Evolutionary conservation across 192 early-diverging fungal genomes (phyloP).

Genomic region (Cladochytrium replicatum): DNA sequence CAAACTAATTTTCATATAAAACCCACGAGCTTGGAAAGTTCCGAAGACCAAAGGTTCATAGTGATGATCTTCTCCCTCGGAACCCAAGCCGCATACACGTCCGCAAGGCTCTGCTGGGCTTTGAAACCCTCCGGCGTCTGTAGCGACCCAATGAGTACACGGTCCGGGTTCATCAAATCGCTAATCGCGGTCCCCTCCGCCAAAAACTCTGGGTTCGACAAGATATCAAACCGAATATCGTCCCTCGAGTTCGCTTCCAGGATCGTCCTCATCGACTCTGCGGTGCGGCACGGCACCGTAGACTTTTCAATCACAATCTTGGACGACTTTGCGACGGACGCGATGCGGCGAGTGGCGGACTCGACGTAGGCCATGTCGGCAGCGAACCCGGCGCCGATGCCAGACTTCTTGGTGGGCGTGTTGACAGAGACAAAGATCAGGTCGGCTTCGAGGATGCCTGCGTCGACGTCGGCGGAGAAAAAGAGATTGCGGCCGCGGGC

Average conservation of each 20-base stretch:
- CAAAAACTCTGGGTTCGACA: conserved; percentile 93
- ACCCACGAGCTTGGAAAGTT: conserved; percentile 78
- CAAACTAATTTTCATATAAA: neutral
- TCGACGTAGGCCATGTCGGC: conserved; percentile 79
- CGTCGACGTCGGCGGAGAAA: conserved; percentile 76
- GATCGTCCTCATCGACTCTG: conserved; percentile 71
- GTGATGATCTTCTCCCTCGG: conserved; percentile 76
- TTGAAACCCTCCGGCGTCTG: conserved; percentile 56
- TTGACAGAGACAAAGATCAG: conserved; percentile 90
- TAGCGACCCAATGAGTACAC: conserved; percentile 78
- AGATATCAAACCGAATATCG: conserved; percentile 68
- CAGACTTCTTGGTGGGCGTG: conserved; percentile 75
- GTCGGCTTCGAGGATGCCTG: conserved; percentile 66
- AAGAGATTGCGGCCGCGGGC: conserved; percentile 73
- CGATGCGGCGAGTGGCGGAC: conserved; percentile 71
- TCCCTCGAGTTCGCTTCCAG: conserved; percentile 64
- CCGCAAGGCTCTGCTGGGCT: conserved; percentile 66
- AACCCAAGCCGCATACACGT: conserved; percentile 83
- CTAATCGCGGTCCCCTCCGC: conserved; percentile 84
- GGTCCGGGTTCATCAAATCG: conserved; percentile 77
- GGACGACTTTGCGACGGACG: conserved; percentile 60
- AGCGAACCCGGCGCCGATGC: conserved; percentile 68
- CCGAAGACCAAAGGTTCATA: conserved; percentile 89
- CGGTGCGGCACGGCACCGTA: conserved; percentile 88
- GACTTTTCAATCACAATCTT: conserved; percentile 94